Percentiles rank a stretch among this genome's conserved stretches.
These are phyloP conservation scores for Oxytropis ochrocephala DNA, from an alignment of 306 rosid species.

Conservation along the genomic window DNA sequence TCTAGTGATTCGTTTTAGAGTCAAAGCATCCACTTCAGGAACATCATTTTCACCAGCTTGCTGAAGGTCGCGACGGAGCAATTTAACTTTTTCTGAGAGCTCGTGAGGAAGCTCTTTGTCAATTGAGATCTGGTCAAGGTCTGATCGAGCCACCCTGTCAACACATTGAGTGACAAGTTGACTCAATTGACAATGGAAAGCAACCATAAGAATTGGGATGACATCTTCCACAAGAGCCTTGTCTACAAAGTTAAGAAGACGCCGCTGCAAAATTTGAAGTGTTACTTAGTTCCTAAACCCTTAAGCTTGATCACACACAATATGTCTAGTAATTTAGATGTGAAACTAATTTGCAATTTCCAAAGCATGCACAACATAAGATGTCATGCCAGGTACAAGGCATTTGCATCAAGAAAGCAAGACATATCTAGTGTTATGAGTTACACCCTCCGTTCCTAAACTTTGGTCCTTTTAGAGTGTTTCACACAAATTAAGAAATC, in stretches of 20 bases:
- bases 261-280: conserved; percentile 58
- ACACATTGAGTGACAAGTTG: conserved; percentile 59
- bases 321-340: conserved; percentile 4
- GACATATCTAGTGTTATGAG: neutral
- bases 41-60: conserved; percentile 32
- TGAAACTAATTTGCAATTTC: neutral
- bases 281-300: conserved; percentile 19
- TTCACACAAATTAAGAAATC: too few species aligned
- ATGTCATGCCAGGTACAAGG: neutral
- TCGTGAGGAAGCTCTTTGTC: conserved; percentile 76
- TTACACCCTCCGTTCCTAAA: too few species aligned
- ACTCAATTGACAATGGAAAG: conserved; percentile 61
- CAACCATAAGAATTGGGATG: conserved; percentile 64
- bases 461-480: too few species aligned
- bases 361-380: neutral
- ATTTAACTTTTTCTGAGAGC: conserved; percentile 42
- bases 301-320: conserved; percentile 7
- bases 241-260: conserved; percentile 67
- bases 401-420: neutral
- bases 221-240: conserved; percentile 85
- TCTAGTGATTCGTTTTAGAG: conserved; percentile 59
- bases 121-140: conserved; percentile 58
- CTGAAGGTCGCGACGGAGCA: conserved; percentile 36
- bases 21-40: conserved; percentile 28
- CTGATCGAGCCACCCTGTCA: conserved; percentile 68